Evolutionary conservation across 257 asterid species (phyloP), one percentile per base, ranked within the genome.

Genomic region (Penstemon davidsonii): DNA sequence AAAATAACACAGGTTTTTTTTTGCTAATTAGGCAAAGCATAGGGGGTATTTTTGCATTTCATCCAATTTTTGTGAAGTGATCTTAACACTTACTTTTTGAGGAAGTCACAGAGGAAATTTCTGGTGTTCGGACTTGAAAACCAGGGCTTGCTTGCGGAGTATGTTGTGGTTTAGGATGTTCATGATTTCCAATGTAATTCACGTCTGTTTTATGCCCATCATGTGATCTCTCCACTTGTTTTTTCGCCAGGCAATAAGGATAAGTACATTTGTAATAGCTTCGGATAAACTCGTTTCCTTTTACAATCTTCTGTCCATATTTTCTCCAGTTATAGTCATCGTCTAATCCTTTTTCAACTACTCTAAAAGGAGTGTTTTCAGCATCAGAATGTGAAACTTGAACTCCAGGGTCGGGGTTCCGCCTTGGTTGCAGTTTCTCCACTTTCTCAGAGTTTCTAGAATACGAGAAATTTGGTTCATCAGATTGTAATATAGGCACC

Each of bases 241-340:
- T 92, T 80, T 92, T 92, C 4, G 90, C 88, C 69, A 66, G 79
- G 82, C 98, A 92, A 76, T 73, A 85, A 62, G 76, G 74, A 72
- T 71, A 72, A 58, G 97, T 90, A 62, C 98, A 92, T 64, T 75
- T 92, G 83, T 86, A 92, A 76, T 92, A 92, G 87, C 98, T 88
- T 67, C 97, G 94, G 60, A 80, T 70, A 70, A 82, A 90, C 73
- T 78, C 82, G 69, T 90, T 90, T 79, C 97, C 97, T 89, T 88
- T 92, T 50, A 90, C 91, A 63, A 90, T 71, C 82, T 92, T 92
- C 84, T 92, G 98, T 58, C 98, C 98, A 75, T 92, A 92, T 80
- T 92, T 92, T 69, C 98, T 80, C 98, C 98, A 92, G 84, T 88
- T 92, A 79, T 90, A 89, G 8, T 94, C 98, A 80, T 89, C 97